Evolutionary conservation across 768 basidiomycete species (phyloP).

Genomic region (Pholiota conissans): DNA sequence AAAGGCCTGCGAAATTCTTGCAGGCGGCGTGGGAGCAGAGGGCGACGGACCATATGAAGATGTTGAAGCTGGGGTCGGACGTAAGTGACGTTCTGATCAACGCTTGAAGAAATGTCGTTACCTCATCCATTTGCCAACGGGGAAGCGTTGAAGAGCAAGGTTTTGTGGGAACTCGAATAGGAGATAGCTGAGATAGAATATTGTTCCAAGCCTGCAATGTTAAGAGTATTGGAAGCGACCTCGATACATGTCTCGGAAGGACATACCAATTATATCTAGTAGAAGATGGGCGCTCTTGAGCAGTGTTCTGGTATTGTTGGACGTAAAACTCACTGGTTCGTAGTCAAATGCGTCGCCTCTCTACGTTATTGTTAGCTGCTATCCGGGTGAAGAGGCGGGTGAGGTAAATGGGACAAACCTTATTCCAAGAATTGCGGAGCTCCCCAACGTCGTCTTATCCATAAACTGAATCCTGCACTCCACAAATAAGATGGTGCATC

Average conservation of each 20-base stretch:
- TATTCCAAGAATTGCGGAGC: conserved; percentile 70
- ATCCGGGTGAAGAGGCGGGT: background rate
- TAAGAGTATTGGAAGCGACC: background rate
- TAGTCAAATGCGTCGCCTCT: conserved; percentile 58
- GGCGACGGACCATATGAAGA: conserved; percentile 64
- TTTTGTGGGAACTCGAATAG: conserved; percentile 77
- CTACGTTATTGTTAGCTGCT: conserved; percentile 29
- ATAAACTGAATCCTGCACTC: conserved; percentile 68
- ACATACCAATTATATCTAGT: conserved; percentile 65
- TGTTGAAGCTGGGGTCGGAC: conserved; percentile 49
- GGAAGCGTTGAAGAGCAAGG: conserved; percentile 67
- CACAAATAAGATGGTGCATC: background rate
- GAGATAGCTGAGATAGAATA: conserved; percentile 73
- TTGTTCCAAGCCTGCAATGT: conserved; percentile 62
- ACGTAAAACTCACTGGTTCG: conserved; percentile 51
- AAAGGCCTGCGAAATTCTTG: conserved; percentile 64
- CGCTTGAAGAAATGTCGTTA: conserved; percentile 18
- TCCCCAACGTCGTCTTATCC: conserved; percentile 75
- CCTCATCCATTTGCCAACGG: conserved; percentile 85
- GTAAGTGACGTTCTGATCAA: background rate
- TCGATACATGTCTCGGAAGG: background rate
- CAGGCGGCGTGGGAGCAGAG: conserved; percentile 68
- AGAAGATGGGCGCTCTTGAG: background rate
- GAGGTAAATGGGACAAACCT: conserved; percentile 36
- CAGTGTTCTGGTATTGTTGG: background rate